Percentiles rank a stretch among this genome's conserved stretches.
Conservation (phyloP, 805 yeast genomes). For the Schwanniomyces yamadae region DNA sequence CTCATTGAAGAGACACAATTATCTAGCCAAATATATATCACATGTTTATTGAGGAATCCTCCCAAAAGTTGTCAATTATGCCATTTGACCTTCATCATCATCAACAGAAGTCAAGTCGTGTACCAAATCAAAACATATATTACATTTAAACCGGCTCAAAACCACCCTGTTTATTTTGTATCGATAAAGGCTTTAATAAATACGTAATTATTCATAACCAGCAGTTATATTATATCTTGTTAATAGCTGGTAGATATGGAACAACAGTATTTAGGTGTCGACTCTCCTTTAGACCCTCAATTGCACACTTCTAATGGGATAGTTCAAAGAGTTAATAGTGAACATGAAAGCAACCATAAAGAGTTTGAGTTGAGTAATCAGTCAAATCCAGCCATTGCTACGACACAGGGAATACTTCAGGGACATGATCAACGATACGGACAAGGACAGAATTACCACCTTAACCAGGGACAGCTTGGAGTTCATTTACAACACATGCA, state of each 20-base stretch:
- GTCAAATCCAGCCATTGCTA: slow-evolving; percentile 14
- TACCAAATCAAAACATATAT: too few species aligned
- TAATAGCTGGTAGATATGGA: slow-evolving; percentile 13
- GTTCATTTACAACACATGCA: slow-evolving; percentile 5
- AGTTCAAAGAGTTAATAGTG: slow-evolving; percentile 1
- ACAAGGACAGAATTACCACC: slow-evolving; percentile 9
- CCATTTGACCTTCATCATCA: too few species aligned
- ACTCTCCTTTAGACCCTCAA: slow-evolving; percentile 16
- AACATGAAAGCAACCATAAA: slow-evolving; percentile 5
- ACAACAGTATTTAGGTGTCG: slow-evolving; percentile 19
- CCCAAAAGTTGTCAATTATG: too few species aligned
- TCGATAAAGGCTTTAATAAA: too few species aligned
- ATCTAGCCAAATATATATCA: too few species aligned
- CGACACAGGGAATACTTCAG: slow-evolving; percentile 16
- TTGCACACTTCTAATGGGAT: slow-evolving; percentile 9
- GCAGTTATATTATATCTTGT: too few species aligned
- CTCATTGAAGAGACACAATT: too few species aligned
- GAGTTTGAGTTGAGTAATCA: slow-evolving; percentile 11
- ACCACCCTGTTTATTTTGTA: too few species aligned
- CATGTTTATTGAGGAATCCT: too few species aligned
- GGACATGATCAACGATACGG: slow-evolving; percentile 9
- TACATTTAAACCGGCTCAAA: too few species aligned
- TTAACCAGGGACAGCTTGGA: slow-evolving; percentile 3
- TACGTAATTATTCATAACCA: too few species aligned
- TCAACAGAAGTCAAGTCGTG: too few species aligned